phyloP scores from a whole-genome alignment of 2,329 filamentous ascomycete species.

The Drechslera avenae region DNA sequence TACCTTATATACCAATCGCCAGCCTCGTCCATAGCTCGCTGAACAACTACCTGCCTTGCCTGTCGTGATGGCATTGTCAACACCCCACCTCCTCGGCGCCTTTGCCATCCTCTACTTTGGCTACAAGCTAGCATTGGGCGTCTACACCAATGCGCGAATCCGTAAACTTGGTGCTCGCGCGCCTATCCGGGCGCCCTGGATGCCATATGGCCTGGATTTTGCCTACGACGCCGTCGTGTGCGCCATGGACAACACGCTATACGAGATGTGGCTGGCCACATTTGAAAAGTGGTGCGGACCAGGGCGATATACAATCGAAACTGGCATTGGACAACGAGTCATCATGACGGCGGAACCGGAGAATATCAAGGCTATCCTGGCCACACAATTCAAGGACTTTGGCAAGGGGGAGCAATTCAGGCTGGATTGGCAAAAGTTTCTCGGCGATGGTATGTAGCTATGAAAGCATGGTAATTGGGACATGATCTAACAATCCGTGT shows the following conservation, averaged over 20 bases:
- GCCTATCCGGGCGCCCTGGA: slow-evolving; percentile 44
- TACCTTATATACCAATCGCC: not conserved
- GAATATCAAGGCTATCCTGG: slow-evolving; percentile 90
- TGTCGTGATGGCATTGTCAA: slow-evolving; percentile 14
- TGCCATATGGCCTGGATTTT: slow-evolving; percentile 65
- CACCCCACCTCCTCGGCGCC: slow-evolving; percentile 30
- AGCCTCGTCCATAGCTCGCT: no score
- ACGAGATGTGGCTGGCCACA: slow-evolving; percentile 64
- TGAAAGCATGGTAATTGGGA: not conserved
- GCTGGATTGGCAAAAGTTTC: slow-evolving; percentile 72
- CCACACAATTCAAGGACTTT: slow-evolving; percentile 82
- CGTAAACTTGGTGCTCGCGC: slow-evolving; percentile 54
- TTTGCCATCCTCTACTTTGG: slow-evolving; percentile 25
- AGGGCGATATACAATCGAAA: slow-evolving; percentile 65
- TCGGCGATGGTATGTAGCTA: slow-evolving; percentile 70
- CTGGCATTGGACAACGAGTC: slow-evolving; percentile 62
- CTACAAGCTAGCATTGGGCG: slow-evolving; percentile 21
- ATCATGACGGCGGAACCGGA: slow-evolving; percentile 82
- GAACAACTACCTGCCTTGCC: no score
- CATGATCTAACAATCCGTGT: slow-evolving; percentile 1
- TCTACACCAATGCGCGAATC: slow-evolving; percentile 47
- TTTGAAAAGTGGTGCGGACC: slow-evolving; percentile 52
- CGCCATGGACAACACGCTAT: slow-evolving; percentile 60
- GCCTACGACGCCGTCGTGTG: slow-evolving; percentile 62
- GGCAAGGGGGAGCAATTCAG: slow-evolving; percentile 82